These are phyloP conservation scores for Ceratobasidium sp. DNA, from an alignment of 1,284 basidiomycete species.

Conservation along the genomic window DNA sequence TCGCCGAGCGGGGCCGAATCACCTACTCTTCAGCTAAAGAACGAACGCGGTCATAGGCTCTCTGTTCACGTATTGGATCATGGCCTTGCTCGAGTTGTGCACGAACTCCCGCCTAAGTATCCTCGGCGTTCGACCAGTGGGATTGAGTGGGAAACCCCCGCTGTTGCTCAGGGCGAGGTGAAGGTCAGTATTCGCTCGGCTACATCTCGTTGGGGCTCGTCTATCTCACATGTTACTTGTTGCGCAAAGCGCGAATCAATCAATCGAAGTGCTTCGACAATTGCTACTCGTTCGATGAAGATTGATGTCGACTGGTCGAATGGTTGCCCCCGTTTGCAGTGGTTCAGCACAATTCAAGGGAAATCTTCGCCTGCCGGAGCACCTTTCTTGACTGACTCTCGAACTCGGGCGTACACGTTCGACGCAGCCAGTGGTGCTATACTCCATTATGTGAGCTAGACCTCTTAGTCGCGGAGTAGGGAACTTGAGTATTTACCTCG, in stretches of 20 bases:
- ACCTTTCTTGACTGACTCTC: slow-evolving; percentile 33
- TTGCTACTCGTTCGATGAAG: slow-evolving; percentile 28
- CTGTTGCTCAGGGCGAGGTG: not conserved
- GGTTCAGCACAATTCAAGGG: slow-evolving; percentile 35
- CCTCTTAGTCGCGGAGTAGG: not conserved
- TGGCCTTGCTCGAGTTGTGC: slow-evolving; percentile 33
- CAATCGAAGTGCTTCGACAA: not conserved
- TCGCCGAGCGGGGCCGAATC: not conserved
- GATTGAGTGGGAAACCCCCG: slow-evolving; percentile 28
- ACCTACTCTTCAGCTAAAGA: slow-evolving; percentile 25
- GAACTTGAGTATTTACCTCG: not conserved
- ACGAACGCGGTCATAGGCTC: slow-evolving; percentile 34
- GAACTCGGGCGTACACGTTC: slow-evolving; percentile 43
- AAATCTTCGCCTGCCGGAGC: slow-evolving; percentile 12
- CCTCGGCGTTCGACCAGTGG: slow-evolving; percentile 11
- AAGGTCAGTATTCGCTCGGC: not conserved
- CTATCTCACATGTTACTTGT: too few species aligned
- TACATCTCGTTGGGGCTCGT: too few species aligned
- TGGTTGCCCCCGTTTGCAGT: slow-evolving; percentile 38
- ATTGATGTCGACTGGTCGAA: slow-evolving; percentile 38
- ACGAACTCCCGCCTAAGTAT: slow-evolving; percentile 37
- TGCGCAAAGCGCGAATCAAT: not conserved
- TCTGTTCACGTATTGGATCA: slow-evolving; percentile 11
- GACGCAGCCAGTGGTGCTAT: slow-evolving; percentile 38
- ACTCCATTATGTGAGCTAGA: slow-evolving; percentile 34